Percentiles rank a stretch among this genome's conserved stretches.
phyloP scores from a whole-genome alignment of 768 basidiomycete genomes.

The Infundibulicybe gibba region DNA sequence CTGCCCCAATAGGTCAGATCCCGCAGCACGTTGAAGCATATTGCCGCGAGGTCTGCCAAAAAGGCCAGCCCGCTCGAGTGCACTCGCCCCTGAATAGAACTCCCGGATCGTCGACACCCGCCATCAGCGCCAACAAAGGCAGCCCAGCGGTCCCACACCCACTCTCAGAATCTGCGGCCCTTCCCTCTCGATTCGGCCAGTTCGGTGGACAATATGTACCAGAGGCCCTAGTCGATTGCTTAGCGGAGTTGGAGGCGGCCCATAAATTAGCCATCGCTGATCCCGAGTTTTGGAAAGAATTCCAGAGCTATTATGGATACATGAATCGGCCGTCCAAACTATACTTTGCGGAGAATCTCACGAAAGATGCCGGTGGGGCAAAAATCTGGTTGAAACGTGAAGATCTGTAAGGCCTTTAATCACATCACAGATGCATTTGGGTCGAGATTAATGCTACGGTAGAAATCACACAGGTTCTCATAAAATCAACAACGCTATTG shows the following conservation, averaged over 20 bases:
- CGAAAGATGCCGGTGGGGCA: conserved; percentile 87
- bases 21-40: conserved; percentile 59
- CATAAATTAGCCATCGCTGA: conserved; percentile 86
- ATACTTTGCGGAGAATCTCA: conserved; percentile 89
- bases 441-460: conserved; percentile 3
- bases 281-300: conserved; percentile 91
- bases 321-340: conserved; percentile 93
- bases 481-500: conserved; percentile 99
- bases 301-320: conserved; percentile 82
- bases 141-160: conserved; percentile 22
- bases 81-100: conserved; percentile 22
- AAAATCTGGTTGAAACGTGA: conserved; percentile 98
- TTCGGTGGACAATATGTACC: conserved; percentile 99
- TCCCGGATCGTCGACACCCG: conserved; percentile 19
- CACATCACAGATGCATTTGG: not conserved
- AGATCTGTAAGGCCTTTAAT: conserved; percentile 58
- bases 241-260: conserved; percentile 86
- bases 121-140: conserved; percentile 24
- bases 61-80: conserved; percentile 30
- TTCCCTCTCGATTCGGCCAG: conserved; percentile 87
- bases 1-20: conserved; percentile 44
- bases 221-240: conserved; percentile 90
- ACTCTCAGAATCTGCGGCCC: conserved; percentile 33
- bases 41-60: conserved; percentile 65
- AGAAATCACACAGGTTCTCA: conserved; percentile 99